Evolutionary conservation across 192 early-diverging fungal genomes (phyloP).

Genomic region (Physocladia obscura): DNA sequence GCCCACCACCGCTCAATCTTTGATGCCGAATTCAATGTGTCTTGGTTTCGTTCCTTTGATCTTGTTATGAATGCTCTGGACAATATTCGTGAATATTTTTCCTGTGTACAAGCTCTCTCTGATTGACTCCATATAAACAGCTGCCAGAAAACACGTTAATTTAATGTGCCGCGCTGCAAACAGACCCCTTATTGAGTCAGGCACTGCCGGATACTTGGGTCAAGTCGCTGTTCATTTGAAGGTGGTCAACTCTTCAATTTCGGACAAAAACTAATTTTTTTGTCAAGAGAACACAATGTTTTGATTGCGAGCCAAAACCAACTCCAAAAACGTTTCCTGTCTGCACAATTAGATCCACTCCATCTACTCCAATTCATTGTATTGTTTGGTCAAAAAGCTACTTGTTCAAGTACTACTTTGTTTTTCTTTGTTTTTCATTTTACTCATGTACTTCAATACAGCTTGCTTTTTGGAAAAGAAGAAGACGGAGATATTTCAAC

Average conservation of each 20-base stretch:
- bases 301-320: slow-evolving; percentile 87
- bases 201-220: slow-evolving; percentile 91
- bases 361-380: slow-evolving; percentile 91
- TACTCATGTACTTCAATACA: slow-evolving; percentile 17
- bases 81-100: slow-evolving; percentile 92
- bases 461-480: slow-evolving; percentile 74
- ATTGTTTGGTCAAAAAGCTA: slow-evolving; percentile 99
- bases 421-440: neutral
- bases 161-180: slow-evolving; percentile 89
- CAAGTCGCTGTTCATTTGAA: slow-evolving; percentile 87
- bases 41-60: slow-evolving; percentile 86
- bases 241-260: slow-evolving; percentile 28
- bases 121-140: slow-evolving; percentile 47
- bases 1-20: slow-evolving; percentile 88
- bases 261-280: neutral
- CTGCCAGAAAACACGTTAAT: slow-evolving; percentile 92
- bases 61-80: slow-evolving; percentile 95
- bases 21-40: slow-evolving; percentile 75
- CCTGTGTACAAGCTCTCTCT: too few relatives aligned
- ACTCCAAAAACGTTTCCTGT: slow-evolving; percentile 88
- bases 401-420: slow-evolving; percentile 68
- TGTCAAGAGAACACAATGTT: slow-evolving; percentile 73
- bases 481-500: slow-evolving; percentile 41
- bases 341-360: slow-evolving; percentile 96
- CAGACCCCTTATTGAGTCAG: slow-evolving; percentile 81